phyloP scores from a whole-genome alignment of 2,329 filamentous ascomycete species.

The Xylaria sp. region DNA sequence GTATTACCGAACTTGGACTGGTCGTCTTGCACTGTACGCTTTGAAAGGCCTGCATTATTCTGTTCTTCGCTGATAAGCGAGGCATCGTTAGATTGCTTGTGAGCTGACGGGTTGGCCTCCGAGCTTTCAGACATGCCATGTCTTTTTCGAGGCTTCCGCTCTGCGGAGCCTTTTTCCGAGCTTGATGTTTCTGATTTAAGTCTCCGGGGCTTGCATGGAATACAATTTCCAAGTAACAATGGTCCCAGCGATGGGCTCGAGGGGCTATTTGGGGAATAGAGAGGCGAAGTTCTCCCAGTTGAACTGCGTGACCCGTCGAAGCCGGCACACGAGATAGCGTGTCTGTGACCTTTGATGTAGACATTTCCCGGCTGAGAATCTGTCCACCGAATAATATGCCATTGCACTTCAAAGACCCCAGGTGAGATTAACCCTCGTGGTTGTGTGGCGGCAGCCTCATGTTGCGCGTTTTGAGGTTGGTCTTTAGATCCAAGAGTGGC shows the following conservation, averaged over 20 bases:
- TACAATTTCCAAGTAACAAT: slow-evolving; percentile 33
- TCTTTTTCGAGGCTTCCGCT: slow-evolving; percentile 43
- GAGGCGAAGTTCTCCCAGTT: slow-evolving; percentile 34
- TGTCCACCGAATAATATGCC: slow-evolving; percentile 21
- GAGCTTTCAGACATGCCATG: slow-evolving; percentile 48
- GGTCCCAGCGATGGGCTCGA: slow-evolving; percentile 32
- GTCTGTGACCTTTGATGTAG: slow-evolving; percentile 20
- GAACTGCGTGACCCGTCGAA: slow-evolving; percentile 46
- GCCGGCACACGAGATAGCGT: slow-evolving; percentile 37
- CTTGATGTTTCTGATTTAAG: slow-evolving; percentile 37
- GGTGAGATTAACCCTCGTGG: background rate
- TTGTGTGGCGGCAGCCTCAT: background rate
- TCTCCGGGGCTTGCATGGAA: slow-evolving; percentile 32
- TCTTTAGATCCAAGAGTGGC: background rate
- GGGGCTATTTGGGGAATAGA: slow-evolving; percentile 31
- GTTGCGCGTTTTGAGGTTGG: background rate
- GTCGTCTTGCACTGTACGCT: slow-evolving; percentile 27
- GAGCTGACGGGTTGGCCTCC: slow-evolving; percentile 20
- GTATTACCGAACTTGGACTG: slow-evolving; percentile 36
- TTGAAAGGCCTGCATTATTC: slow-evolving; percentile 12
- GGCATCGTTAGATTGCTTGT: slow-evolving; percentile 5
- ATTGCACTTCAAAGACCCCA: slow-evolving; percentile 14
- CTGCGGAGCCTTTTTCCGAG: slow-evolving; percentile 45
- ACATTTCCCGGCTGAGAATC: slow-evolving; percentile 1
- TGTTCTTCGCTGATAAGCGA: slow-evolving; percentile 22